phyloP scores from a whole-genome alignment of 31 red algal species.

The Asparagopsis taxiformis region DNA sequence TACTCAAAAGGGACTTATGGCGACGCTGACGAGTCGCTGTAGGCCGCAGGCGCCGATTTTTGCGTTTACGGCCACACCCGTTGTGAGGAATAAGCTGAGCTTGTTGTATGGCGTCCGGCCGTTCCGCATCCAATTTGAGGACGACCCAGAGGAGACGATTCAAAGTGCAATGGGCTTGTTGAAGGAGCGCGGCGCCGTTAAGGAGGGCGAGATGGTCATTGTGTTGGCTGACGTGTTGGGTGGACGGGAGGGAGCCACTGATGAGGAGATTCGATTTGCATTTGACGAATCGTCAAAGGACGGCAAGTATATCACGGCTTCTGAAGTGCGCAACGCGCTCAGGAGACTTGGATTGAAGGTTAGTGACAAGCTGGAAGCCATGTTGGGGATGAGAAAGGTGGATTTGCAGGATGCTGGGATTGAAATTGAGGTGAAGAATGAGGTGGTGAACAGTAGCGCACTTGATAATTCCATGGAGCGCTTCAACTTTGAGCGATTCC shows the following conservation, averaged over 20 bases:
- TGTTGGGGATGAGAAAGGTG: constrained; percentile 82
- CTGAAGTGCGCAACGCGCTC: constrained; percentile 72
- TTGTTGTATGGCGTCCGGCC: constrained; percentile 94
- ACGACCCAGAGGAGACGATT: constrained; percentile 97
- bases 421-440: constrained; percentile 37
- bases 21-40: constrained; percentile 79
- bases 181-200: constrained; percentile 64
- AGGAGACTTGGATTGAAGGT: constrained; percentile 93
- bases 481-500: constrained; percentile 80
- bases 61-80: constrained; percentile 92
- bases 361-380: constrained; percentile 85
- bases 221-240: constrained; percentile 97
- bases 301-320: constrained; percentile 58
- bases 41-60: constrained; percentile 89
- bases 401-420: constrained; percentile 61
- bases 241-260: constrained; percentile 70
- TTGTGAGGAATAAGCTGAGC: constrained; percentile 89
- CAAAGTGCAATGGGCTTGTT: constrained; percentile 76
- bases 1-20: constrained; percentile 98
- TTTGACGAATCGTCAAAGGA: constrained; percentile 74
- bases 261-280: constrained; percentile 72
- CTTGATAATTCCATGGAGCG: constrained; percentile 30
- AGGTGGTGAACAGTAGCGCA: constrained; percentile 3
- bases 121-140: constrained; percentile 87
- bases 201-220: constrained; percentile 78